Conservation (phyloP, 129 eudicot genomes). For the Solidago caesia region DNA sequence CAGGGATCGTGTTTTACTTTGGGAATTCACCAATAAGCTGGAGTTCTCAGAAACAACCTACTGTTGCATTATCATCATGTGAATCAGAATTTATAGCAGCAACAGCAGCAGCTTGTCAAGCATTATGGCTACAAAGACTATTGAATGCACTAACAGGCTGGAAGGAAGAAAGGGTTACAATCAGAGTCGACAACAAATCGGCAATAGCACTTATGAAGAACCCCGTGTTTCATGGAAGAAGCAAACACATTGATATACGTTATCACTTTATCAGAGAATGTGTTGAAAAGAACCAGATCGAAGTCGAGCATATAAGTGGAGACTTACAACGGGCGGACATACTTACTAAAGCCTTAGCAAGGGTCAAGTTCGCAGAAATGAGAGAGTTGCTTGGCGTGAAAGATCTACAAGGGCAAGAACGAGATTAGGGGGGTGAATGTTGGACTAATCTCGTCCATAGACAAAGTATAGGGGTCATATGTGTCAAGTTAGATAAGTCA, state of each 20-base stretch:
- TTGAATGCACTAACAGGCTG: background rate
- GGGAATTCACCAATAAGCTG: conserved; percentile 8
- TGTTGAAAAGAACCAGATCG: background rate
- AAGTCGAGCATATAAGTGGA: too few relatives aligned
- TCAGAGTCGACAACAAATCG: background rate
- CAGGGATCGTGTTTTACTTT: background rate
- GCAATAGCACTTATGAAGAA: background rate
- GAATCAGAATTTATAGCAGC: background rate
- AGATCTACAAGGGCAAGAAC: too few relatives aligned
- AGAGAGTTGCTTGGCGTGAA: too few relatives aligned
- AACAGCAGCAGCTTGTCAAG: background rate
- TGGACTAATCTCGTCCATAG: too few relatives aligned
- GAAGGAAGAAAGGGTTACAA: background rate
- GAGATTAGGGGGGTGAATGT: too few relatives aligned
- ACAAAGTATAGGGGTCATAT: too few relatives aligned
- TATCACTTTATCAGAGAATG: background rate
- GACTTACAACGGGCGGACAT: too few relatives aligned
- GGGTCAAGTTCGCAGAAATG: too few relatives aligned
- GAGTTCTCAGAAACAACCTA: conserved; percentile 1
- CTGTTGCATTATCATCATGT: background rate
- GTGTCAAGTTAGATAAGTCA: too few relatives aligned
- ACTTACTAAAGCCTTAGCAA: too few relatives aligned
- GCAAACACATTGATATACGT: background rate
- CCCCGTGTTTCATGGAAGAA: background rate
- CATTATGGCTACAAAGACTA: background rate